Conservation (phyloP, 805 yeast species). For the Candida methanosorbosa region DNA sequence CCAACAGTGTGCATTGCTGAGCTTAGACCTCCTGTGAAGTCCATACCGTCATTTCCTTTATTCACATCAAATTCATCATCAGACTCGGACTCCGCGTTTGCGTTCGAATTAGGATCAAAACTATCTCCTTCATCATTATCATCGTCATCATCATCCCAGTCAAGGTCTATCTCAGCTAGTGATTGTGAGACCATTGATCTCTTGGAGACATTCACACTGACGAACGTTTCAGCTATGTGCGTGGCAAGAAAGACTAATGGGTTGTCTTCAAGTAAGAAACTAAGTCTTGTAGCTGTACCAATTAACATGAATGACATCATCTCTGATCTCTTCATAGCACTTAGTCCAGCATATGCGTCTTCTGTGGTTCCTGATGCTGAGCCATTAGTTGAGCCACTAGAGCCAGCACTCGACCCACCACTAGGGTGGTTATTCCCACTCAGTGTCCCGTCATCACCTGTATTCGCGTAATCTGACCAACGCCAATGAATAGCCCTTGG, state of each 20-base stretch:
- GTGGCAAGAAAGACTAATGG: slow-evolving; percentile 74
- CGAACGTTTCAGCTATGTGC: slow-evolving; percentile 73
- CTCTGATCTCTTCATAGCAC: slow-evolving; percentile 80
- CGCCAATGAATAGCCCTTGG: slow-evolving; percentile 90
- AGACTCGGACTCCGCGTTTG: neutral
- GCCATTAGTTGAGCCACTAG: slow-evolving; percentile 9
- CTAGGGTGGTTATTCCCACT: slow-evolving; percentile 2
- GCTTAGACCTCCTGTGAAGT: neutral
- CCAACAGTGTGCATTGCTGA: slow-evolving; percentile 2
- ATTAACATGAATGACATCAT: slow-evolving; percentile 92
- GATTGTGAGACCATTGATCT: slow-evolving; percentile 71
- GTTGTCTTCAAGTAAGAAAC: slow-evolving; percentile 71
- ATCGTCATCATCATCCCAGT: slow-evolving; percentile 28
- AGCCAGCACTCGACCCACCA: slow-evolving; percentile 6
- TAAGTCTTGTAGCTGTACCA: slow-evolving; percentile 78
- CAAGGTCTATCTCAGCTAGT: slow-evolving; percentile 55
- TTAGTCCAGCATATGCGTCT: slow-evolving; percentile 60
- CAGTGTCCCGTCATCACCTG: slow-evolving; percentile 33
- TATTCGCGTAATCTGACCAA: slow-evolving; percentile 76
- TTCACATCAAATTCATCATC: slow-evolving; percentile 26
- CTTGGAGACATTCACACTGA: slow-evolving; percentile 75
- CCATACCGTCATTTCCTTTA: slow-evolving; percentile 18
- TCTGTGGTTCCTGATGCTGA: slow-evolving; percentile 21
- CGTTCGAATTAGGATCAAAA: slow-evolving; percentile 12
- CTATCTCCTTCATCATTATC: slow-evolving; percentile 25